phyloP scores from a whole-genome alignment of 768 basidiomycete species.

The Tylopilus sp. region DNA sequence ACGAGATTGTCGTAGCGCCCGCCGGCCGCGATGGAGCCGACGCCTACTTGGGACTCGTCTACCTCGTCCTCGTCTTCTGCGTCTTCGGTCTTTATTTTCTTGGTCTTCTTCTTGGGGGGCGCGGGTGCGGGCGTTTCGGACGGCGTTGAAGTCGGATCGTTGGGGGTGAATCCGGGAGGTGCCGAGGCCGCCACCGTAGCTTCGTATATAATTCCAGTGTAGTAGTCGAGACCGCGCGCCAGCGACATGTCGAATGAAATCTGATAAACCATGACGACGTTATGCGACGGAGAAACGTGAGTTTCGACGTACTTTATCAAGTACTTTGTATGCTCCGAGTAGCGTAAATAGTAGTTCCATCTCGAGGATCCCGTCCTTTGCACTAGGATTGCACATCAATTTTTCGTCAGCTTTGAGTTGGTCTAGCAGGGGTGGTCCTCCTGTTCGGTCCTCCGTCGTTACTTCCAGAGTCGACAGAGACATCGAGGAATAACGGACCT shows the following conservation, averaged over 20 bases:
- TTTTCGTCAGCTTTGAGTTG: constrained; percentile 59
- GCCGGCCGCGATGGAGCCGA: constrained; percentile 99
- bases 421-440: constrained; percentile 73
- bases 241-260: constrained; percentile 96
- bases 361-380: constrained; percentile 80
- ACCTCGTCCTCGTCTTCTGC: constrained; percentile 72
- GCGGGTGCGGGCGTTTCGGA: constrained; percentile 14
- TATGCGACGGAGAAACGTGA: background rate
- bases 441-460: constrained; percentile 35
- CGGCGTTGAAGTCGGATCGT: constrained; percentile 41
- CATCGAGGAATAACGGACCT: constrained; percentile 44
- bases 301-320: constrained; percentile 59
- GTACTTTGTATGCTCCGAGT: constrained; percentile 73
- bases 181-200: constrained; percentile 92
- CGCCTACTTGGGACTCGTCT: constrained; percentile 91
- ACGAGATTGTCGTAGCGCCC: constrained; percentile 97
- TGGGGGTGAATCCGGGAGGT: constrained; percentile 71
- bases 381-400: constrained; percentile 67
- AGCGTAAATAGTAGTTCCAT: constrained; percentile 84
- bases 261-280: constrained; percentile 35
- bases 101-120: constrained; percentile 37
- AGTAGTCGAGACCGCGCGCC: constrained; percentile 97
- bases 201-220: constrained; percentile 98
- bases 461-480: background rate
- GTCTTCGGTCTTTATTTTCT: constrained; percentile 42